phyloP scores from a whole-genome alignment of 139 green algal species.

The Pleodorina starrii region DNA sequence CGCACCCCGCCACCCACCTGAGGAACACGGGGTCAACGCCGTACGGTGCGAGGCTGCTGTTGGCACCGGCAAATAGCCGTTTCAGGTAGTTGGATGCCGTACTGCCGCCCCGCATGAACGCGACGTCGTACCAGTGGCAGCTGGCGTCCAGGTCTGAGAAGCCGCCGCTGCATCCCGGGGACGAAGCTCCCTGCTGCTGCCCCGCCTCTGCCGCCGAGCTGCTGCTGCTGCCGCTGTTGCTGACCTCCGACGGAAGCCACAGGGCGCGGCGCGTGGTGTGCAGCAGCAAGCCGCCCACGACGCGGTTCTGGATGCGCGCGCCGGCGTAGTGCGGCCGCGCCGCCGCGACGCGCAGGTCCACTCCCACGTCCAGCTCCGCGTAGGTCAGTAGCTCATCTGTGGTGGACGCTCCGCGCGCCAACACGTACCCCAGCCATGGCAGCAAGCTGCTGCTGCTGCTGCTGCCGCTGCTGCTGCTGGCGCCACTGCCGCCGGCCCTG shows the following conservation, averaged over 20 bases:
- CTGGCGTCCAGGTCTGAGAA: conserved; percentile 46
- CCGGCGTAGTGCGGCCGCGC: conserved; percentile 29
- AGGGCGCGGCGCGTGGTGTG: conserved; percentile 53
- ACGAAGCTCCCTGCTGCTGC: too few species aligned
- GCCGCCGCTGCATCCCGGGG: conserved; percentile 11
- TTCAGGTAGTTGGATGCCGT: neutral
- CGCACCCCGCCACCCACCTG: conserved; percentile 9
- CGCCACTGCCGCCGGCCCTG: neutral
- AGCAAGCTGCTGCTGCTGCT: neutral
- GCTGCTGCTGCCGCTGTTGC: too few species aligned
- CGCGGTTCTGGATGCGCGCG: conserved; percentile 41
- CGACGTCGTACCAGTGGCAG: conserved; percentile 52
- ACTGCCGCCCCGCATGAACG: neutral
- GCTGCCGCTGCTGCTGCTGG: neutral
- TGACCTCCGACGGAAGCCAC: too few species aligned
- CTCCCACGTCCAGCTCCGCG: conserved; percentile 2
- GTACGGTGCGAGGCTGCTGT: conserved; percentile 48
- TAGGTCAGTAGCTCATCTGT: neutral
- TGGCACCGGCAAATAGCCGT: conserved; percentile 45
- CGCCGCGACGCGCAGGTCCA: neutral
- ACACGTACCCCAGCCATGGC: conserved; percentile 31
- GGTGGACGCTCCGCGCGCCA: neutral
- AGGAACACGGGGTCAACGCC: conserved; percentile 64
- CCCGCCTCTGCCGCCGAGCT: neutral
- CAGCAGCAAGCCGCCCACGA: conserved; percentile 63